Base-by-base conservation (phyloP, 345 rosid species). In the Stellera chamaejasme region DNA sequence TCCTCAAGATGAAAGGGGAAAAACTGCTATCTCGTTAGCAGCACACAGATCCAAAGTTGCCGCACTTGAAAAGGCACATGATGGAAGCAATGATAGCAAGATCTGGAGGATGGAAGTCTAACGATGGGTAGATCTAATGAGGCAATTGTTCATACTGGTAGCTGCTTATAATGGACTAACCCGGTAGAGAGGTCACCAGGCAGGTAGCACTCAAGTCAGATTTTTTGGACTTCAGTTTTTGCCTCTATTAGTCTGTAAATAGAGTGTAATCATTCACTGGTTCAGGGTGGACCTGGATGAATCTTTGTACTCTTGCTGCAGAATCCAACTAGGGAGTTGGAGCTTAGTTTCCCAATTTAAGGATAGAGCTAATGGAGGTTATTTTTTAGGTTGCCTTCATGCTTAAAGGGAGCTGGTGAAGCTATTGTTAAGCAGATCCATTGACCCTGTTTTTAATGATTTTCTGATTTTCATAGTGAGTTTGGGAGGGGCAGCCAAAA, bases 31-130 rank as follows among this genome's bases (percentile, higher is more conserved):
- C 2, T 75, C 79, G 8, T 60, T 70, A 54, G 78, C 79, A 61
- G 81, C 83, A 6, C 81, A 79, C 62, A 71, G 74, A 48, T 83
- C 82, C 12, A 90, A 87, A 75, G 80, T 90, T 62, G 85, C 84
- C 4, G 81, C 97, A 55, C 63, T 87, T 64, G 91, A 83, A 76
- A 78, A 74, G 6, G 69, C 75, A 32, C 70, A 52, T 27, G 74
- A 67, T 55, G 41, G 54, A 49, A 10, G 65, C 66, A 52, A 58
- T 19, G 72, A 65, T 54, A 73, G 59, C 66, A 68, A 59, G 75
- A 69, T 62, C 14, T 71, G 80, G 79, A 71, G 64, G 81, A 66
- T 67, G 75, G 83, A 77, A 56, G 66, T 79, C 58, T 74, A 54
- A 72, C 64, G 28, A 52, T 61, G 48, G 58, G 60, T 64, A 58